Evolutionary conservation across 2,329 filamentous ascomycete species (phyloP), one percentile per base, ranked within the genome.

Genomic region (Ceratocystis smalleyi): DNA sequence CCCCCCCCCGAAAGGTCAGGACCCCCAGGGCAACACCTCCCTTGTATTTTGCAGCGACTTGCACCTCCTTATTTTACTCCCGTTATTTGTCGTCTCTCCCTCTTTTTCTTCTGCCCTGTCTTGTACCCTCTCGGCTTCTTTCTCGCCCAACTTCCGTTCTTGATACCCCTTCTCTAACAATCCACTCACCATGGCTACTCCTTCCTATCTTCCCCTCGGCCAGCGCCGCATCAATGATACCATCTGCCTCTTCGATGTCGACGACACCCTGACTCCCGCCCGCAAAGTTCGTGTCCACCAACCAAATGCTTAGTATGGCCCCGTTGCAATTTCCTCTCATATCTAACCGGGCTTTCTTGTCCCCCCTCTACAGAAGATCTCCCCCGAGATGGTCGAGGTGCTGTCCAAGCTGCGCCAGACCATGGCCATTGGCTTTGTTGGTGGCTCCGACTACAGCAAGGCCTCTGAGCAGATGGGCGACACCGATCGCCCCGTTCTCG

Each of bases 191-290:
- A 81, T 81, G 79, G 74, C 75, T 68, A 68, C 72, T 30, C 19
- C 54, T n/a, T 63, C 73, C 49, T 88, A 86, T 76, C 87, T 91
- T 65, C 83, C 90, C 68, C 83, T 97, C 69, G 82, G 86, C 74
- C 81, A 92, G 71, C 89, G 94, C 69, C 89, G 89, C 54, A 78
- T 96, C 75, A 89, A 91, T 78, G 90, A 94, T 81, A 97, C 92
- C 69, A 88, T 99, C 75, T 86, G 84, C 72, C 86, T 99, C 68
- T 99, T 99, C 76, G 94, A 99, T 76, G 94, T 99, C 67, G 94
- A 99, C 74, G 89, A 84, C 72, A 96, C 94, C 35, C 83, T 99
- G 70, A 94, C 91, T 17, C 87, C 85, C 51, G 86, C 94, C 57
- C 85, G 94, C 69, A 80, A 81, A 70, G 89, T 95, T 79, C 67